Base-by-base conservation (phyloP, 1,284 basidiomycete species). In the Anthracocystis panici-leucophaei region DNA sequence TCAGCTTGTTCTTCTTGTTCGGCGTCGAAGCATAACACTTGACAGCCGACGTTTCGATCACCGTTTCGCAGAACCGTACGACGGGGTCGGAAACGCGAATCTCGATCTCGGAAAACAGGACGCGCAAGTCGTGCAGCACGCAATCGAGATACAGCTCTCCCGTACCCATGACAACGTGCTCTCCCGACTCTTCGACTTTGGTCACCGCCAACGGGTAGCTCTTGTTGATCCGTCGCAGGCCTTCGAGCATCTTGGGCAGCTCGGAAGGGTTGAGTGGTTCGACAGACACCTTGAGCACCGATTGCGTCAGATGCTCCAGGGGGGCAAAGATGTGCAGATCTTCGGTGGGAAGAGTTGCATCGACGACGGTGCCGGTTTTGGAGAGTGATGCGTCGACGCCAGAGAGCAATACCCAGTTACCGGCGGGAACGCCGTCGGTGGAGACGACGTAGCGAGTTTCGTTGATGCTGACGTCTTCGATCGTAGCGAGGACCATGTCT, bases 1-100 rank as follows among this genome's bases (percentile, higher is more conserved):
- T 85, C 18, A 85, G 66, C 57, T 79, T 78, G 75, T 85, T 85
- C 52, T 95, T 97, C 88, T 98, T 97, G 87, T 99, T 99, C 3
- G 97, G 96, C 45, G 97, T 99, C 82, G 96, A 93, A 25, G 97
- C 97, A 86, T 98, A 99, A 85, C 96, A 98, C 87, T 98, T 99
- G 78, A 99, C 87, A 8, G 95, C 95, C 77, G 93, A 95, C 31
- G 97, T 99, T 88, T 99, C 97, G 68, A 99, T 89, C 20, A 99
- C 97, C 12, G 97, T 99, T 88, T 99, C 97, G 84, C 94, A 93
- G 87, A 99, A 99, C 84, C 95, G 94, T 27, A 95, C 97, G 31
- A 98, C 95, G 1, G 97, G 97, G 87, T 99, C 97, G 33, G 95
- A 97, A 16, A 99, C 95, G 87, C 99, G 98, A 88, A 99, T 97